A percentile compares a stretch with the other conserved stretches of the same genome.
Conservation (phyloP, 73 alveolate genomes). For the Paramecium biaurelia region DNA sequence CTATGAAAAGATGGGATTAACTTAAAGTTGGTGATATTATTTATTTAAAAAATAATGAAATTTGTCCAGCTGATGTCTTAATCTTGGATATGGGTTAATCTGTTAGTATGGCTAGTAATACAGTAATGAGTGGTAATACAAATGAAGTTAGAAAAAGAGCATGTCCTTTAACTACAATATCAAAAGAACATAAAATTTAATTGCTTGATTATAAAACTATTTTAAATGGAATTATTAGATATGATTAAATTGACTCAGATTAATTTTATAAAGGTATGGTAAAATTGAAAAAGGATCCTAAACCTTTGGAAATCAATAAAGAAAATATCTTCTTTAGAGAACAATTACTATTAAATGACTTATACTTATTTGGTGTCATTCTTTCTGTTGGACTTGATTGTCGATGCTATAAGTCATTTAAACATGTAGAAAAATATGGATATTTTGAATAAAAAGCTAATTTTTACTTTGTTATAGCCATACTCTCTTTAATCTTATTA, state of each 20-base stretch:
- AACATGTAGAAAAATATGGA: background rate
- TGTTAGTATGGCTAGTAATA: slow-evolving; percentile 5
- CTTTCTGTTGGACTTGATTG: slow-evolving; percentile 9
- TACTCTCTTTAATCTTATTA: background rate
- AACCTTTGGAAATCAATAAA: slow-evolving; percentile 33
- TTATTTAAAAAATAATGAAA: slow-evolving; percentile 54
- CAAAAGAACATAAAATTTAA: slow-evolving; percentile 14
- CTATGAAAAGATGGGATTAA: slow-evolving; percentile 22
- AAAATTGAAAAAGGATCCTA: slow-evolving; percentile 60
- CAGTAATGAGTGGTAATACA: slow-evolving; percentile 45
- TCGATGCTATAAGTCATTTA: background rate
- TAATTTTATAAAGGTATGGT: slow-evolving; percentile 50
- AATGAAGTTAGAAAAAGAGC: slow-evolving; percentile 59
- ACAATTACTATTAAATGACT: background rate
- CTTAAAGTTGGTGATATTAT: slow-evolving; percentile 57
- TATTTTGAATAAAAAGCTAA: slow-evolving; percentile 8
- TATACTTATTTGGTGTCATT: background rate
- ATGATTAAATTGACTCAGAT: slow-evolving; percentile 35
- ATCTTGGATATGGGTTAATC: slow-evolving; percentile 40
- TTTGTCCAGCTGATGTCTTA: slow-evolving; percentile 66
- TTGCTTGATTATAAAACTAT: slow-evolving; percentile 46
- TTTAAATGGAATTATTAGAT: slow-evolving; percentile 49
- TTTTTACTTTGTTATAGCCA: background rate
- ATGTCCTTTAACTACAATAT: slow-evolving; percentile 38
- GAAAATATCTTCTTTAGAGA: slow-evolving; percentile 57